Conservation (phyloP, 2,329 filamentous ascomycete genomes). For the Cladosporium sp. region DNA sequence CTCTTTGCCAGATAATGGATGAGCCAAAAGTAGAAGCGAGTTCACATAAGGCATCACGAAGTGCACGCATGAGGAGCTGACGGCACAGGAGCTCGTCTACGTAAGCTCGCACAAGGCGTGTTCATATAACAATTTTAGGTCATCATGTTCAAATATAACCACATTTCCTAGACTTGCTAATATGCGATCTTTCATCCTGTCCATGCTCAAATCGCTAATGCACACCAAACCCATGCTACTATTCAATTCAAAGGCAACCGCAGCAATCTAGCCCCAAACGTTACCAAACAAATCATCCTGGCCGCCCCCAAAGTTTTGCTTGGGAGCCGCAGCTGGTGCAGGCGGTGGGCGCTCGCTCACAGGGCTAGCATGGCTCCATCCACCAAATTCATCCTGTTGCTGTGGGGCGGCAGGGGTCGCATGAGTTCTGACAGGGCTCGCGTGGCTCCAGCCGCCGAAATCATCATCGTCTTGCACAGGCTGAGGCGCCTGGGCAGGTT, state of each 20-base stretch:
- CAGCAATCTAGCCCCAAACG: constrained; percentile 71
- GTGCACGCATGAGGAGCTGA: neutral
- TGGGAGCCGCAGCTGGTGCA: constrained; percentile 37
- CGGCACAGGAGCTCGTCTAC: neutral
- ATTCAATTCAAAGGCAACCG: too few relatives aligned
- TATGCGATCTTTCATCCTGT: neutral
- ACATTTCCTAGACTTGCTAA: neutral
- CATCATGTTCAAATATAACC: neutral
- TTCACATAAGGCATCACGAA: too few relatives aligned
- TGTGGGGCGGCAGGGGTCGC: constrained; percentile 50
- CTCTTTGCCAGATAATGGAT: too few relatives aligned
- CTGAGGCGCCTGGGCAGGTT: constrained; percentile 34
- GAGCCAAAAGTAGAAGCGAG: too few relatives aligned
- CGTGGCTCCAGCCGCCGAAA: constrained; percentile 90
- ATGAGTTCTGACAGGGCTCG: constrained; percentile 38
- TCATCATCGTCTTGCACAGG: constrained; percentile 80
- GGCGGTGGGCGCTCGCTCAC: constrained; percentile 38
- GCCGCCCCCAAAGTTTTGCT: constrained; percentile 54
- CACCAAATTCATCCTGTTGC: constrained; percentile 92
- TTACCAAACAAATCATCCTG: constrained; percentile 89
- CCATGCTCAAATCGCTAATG: constrained; percentile 11
- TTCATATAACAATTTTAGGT: neutral
- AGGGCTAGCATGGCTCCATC: constrained; percentile 72
- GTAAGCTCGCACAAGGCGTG: neutral
- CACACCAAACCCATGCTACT: neutral